Evolutionary conservation across 805 yeast genomes (phyloP), one percentile per base, ranked within the genome.

Genomic region (Saccharomycopsis lassenensis): DNA sequence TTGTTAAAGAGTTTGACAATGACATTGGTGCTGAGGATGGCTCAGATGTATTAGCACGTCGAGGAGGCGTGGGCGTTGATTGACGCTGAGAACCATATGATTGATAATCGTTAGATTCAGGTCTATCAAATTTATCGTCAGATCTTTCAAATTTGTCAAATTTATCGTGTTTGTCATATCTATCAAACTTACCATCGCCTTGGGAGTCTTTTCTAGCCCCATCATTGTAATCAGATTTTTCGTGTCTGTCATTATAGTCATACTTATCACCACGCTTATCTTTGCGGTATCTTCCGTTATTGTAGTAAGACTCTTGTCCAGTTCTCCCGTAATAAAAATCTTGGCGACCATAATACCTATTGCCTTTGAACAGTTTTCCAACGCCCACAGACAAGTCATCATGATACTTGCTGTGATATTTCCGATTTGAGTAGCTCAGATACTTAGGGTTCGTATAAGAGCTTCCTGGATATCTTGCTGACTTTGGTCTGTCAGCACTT

Each of bases 231-330:
- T 36, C n/a, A n/a, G n/a, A 12, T 22, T 26, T 15, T 11, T 25
- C 19, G n/a, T 18, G 18, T 6, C 5, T 4, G 8, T 20, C 23
- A 17, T 21, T 8, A 24, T 36, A 31, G 3, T 22, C 24, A 17
- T 30, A 17, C 8, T 23, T 24, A 12, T n/a, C 6, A 10, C 29
- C 28, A 33, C 7, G 20, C 17, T 30, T 15, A 24, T 21, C 28
- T 22, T 21, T 26, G 24, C 23, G 12, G 18, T 31, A 6, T 18
- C 31, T 33, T 26, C 33, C 33, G 4, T 36, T 27, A 23, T 22
- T 26, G 17, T 27, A 38, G 14, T 36, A 38, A n/a, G 37, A 24
- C 22, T 38, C n/a, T n/a, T n/a, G n/a, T n/a, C n/a, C n/a, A n/a
- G n/a, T n/a, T n/a, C n/a, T n/a, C n/a, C n/a, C n/a, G n/a, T n/a